These are phyloP conservation scores for Sporothrix variecibatus DNA, from an alignment of 2,329 filamentous ascomycete species.

Conservation along the genomic window DNA sequence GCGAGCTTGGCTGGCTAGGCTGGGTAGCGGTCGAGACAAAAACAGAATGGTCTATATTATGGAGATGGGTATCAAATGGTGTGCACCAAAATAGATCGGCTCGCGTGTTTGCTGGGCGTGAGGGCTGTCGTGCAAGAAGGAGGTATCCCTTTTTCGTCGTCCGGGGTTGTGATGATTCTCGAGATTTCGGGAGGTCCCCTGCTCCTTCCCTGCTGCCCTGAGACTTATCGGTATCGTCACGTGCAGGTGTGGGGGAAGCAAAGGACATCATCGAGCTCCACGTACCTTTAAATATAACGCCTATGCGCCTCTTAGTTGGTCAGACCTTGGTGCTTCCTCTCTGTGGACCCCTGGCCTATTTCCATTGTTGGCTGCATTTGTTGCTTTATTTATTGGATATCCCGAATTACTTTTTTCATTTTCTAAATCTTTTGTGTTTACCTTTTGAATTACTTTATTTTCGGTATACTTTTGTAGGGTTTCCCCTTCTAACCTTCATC, in stretches of 20 bases:
- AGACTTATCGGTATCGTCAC: slow-evolving; percentile 23
- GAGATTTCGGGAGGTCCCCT: background rate
- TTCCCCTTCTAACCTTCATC: no score
- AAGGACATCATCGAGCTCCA: no score
- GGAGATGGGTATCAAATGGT: background rate
- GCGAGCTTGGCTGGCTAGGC: background rate
- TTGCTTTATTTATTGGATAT: no score
- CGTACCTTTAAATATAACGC: no score
- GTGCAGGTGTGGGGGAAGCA: slow-evolving; percentile 5
- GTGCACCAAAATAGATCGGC: background rate
- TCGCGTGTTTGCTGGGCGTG: background rate
- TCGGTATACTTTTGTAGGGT: no score
- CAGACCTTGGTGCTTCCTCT: no score
- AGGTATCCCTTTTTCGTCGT: background rate
- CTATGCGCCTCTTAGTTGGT: no score
- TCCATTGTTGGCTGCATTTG: no score
- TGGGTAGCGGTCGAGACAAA: background rate
- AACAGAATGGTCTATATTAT: background rate
- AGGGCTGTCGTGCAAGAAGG: background rate
- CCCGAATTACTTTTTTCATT: no score
- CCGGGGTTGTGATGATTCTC: slow-evolving; percentile 6
- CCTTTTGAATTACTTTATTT: no score
- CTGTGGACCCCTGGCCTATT: no score
- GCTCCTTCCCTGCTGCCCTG: background rate
- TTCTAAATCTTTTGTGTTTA: no score